Evolutionary conservation across 306 rosid species (phyloP).

Genomic region (Sophora flavescens): DNA sequence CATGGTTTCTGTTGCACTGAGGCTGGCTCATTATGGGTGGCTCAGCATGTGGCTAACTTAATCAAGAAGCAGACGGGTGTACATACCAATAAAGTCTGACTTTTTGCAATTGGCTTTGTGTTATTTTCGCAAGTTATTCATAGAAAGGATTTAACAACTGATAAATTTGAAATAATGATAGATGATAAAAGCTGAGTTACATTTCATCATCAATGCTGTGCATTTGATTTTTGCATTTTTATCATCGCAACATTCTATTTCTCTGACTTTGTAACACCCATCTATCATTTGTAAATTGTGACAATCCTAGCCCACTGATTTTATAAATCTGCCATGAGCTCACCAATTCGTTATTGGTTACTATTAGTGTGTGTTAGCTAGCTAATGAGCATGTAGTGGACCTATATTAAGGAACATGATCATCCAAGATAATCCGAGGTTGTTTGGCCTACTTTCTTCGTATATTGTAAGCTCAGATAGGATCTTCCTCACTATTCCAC

Average conservation of each 20-base stretch:
- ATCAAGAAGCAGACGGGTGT: slow-evolving; percentile 58
- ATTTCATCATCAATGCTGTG: slow-evolving; percentile 25
- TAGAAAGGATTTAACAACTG: slow-evolving; percentile 18
- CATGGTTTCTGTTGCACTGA: slow-evolving; percentile 84
- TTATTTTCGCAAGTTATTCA: slow-evolving; percentile 35
- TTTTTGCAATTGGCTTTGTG: slow-evolving; percentile 41
- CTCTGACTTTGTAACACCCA: slow-evolving; percentile 8
- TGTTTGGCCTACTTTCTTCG: too few species aligned
- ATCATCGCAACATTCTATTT: slow-evolving; percentile 18
- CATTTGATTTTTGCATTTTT: slow-evolving; percentile 15
- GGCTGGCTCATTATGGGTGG: slow-evolving; percentile 88
- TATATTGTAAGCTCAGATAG: too few species aligned
- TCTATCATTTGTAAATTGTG: not conserved
- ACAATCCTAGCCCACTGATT: too few species aligned
- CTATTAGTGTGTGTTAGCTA: not conserved
- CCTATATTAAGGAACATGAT: too few species aligned
- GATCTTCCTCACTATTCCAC: too few species aligned
- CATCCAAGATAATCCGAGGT: too few species aligned
- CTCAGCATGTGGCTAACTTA: slow-evolving; percentile 74
- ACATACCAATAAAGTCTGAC: slow-evolving; percentile 47
- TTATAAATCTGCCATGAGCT: too few species aligned
- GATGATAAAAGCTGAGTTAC: not conserved
- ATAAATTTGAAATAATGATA: slow-evolving; percentile 8
- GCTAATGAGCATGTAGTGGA: too few species aligned
- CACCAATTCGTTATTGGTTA: not conserved